Percentiles rank a stretch among this genome's conserved stretches.
phyloP scores from a whole-genome alignment of 352 stramenopile genomes.

The Phytophthora kernoviae region DNA sequence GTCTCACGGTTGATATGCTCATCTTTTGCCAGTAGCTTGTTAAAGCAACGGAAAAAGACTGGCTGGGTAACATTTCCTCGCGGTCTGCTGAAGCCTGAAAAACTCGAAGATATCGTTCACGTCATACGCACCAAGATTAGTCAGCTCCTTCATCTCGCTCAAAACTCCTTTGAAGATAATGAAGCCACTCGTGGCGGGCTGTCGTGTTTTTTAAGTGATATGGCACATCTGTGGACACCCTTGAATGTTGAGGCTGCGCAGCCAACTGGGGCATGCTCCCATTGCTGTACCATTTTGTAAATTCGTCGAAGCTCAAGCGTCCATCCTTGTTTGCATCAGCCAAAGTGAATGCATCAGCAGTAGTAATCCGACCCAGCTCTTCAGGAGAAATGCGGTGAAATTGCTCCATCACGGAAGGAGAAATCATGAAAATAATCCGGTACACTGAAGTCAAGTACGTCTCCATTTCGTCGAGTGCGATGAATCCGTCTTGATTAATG shows the following conservation, averaged over 20 bases:
- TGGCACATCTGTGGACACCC: neutral
- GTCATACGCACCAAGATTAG: slow-evolving; percentile 79
- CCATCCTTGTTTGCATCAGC: slow-evolving; percentile 72
- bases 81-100: slow-evolving; percentile 67
- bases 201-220: slow-evolving; percentile 3
- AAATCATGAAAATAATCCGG: slow-evolving; percentile 80
- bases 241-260: slow-evolving; percentile 21
- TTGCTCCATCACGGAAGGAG: slow-evolving; percentile 43
- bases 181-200: slow-evolving; percentile 19
- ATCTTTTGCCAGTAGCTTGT: slow-evolving; percentile 72
- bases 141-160: slow-evolving; percentile 80
- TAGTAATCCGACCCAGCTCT: slow-evolving; percentile 73
- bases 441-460: slow-evolving; percentile 88
- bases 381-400: slow-evolving; percentile 64
- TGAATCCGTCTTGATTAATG: slow-evolving; percentile 87
- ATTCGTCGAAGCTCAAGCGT: slow-evolving; percentile 80
- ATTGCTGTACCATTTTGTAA: slow-evolving; percentile 82
- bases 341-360: slow-evolving; percentile 63
- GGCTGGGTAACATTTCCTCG: slow-evolving; percentile 61
- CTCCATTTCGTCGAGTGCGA: slow-evolving; percentile 84
- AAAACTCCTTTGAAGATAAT: slow-evolving; percentile 48
- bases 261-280: slow-evolving; percentile 23
- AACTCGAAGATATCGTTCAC: slow-evolving; percentile 90
- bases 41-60: slow-evolving; percentile 86
- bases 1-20: slow-evolving; percentile 39